Base-by-base conservation (phyloP, 2,329 filamentous ascomycete species). In the Microascus cirrosus region DNA sequence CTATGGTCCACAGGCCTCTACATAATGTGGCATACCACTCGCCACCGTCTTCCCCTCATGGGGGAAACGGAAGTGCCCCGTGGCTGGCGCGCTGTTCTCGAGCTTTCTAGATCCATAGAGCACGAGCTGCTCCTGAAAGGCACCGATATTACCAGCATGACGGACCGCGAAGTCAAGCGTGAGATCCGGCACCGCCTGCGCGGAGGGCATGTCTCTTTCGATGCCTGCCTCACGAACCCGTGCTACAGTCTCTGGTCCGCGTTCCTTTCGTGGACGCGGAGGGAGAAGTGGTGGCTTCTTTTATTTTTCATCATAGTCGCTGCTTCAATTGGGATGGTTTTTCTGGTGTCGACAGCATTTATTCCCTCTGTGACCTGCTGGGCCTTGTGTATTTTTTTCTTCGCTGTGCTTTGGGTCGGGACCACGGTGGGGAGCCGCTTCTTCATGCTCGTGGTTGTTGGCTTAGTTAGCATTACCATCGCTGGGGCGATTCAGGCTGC, bases 1-100 rank as follows among this genome's bases (percentile, higher is more conserved):
- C 42, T 63, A 5, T 67, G 65, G 64, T 63, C 61, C 0, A 39
- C 61, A 24, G 63, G 64, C 10, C 60, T 62, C 24, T 63, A 48
- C 7, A 42, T 60, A 0, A 56, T 67, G 45, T 65, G 63, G 61
- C 51, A 63, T 15, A 61, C 61, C 51, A 60, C 63, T 2, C 61
- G 54, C 56, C 60, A 32, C 18, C 28, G 54, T 3, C 54, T 55
- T 10, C 54, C 35, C 2, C 15, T 42, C 3, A 5, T 20, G 18
- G 45, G n/a, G 5, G n/a, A 22, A 20, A n/a, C 50, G 32, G 48
- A 53, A 24, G 56, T 42, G 3, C 50, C 56, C 3, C 15, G 32
- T 7, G 45, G 56, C n/a, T 57, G 50, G 48, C 45, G 48, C n/a
- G 56, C 48, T 15, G 57, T 62, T 3, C 15, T 62, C 24, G 58